Conservation (phyloP, 495 filamentous ascomycete species). For the Aspergillus haitiensis region DNA sequence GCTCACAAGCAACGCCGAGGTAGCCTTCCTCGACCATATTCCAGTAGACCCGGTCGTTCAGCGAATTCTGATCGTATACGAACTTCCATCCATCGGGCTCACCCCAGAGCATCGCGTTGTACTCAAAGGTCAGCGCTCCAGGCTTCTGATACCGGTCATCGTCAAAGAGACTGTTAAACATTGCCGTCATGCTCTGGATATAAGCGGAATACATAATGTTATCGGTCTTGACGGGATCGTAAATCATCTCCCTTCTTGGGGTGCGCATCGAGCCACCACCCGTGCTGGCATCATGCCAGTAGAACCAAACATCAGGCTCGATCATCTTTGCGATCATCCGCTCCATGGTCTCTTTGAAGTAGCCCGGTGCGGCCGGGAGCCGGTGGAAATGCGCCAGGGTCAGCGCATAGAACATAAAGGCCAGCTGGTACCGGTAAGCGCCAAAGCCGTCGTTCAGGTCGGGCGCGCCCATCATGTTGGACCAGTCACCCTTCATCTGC, state of each 20-base stretch:
- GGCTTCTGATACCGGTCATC: slow-evolving; percentile 8
- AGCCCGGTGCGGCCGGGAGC: neutral
- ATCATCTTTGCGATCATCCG: slow-evolving; percentile 6
- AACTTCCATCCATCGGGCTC: neutral
- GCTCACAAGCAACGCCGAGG: slow-evolving; percentile 9
- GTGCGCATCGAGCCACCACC: slow-evolving; percentile 1
- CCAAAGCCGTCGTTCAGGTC: slow-evolving; percentile 15
- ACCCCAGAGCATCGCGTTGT: slow-evolving; percentile 3
- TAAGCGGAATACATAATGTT: slow-evolving; percentile 14
- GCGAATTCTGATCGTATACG: neutral
- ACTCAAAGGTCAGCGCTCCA: slow-evolving; percentile 6
- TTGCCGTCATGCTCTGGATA: neutral
- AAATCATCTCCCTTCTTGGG: neutral
- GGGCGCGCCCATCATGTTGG: slow-evolving; percentile 9
- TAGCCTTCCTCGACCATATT: slow-evolving; percentile 7
- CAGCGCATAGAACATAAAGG: slow-evolving; percentile 8
- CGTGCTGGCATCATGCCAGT: slow-evolving; percentile 11
- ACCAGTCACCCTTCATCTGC: slow-evolving; percentile 10
- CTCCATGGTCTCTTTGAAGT: slow-evolving; percentile 6
- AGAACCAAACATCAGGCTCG: slow-evolving; percentile 11
- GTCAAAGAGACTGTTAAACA: slow-evolving; percentile 11
- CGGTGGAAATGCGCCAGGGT: slow-evolving; percentile 6
- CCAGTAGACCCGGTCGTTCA: slow-evolving; percentile 8
- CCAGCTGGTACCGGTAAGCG: slow-evolving; percentile 7
- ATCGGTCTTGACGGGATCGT: slow-evolving; percentile 4